Evolutionary conservation across 177 flowering plant species (phyloP), one percentile per base, ranked within the genome.

Genomic region (Vitis hybrid): DNA sequence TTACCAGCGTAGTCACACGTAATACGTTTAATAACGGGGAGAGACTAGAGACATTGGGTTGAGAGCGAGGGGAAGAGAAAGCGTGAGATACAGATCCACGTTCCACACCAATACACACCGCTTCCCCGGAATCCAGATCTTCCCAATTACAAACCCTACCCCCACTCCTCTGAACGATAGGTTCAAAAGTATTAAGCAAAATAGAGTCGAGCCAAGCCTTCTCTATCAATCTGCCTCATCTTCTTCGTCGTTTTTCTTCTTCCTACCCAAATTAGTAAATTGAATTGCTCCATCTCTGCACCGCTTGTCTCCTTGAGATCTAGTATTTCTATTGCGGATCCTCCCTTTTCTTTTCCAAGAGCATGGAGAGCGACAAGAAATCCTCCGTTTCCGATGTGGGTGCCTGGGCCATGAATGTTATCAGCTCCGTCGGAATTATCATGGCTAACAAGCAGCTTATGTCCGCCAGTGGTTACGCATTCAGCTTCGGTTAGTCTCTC

Each of bases 381-480:
- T 39, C 84, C 26, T 71, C 87, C 4, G 91, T 91, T 2, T 91
- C 98, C 2, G 89, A 93, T 75, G 86, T 93, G 8, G 97, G 98
- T 15, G 97, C 98, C 0, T 93, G 98, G 98, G 94, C 83, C 8
- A 93, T 91, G 97, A 93, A 93, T 67, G 84, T 91, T 15, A 34
- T 91, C 51, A 93, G 97, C 68, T 93, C 98, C 30, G 98, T 93
- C 8, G 98, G 97, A 32, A 83, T 91, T 66, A 93, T 93, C 73
- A 93, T 93, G 97, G 97, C 97, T 61, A 93, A 93, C 74, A 93
- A 93, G 83, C 92, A 91, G 78, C 96, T 93, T 76, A 89, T 93
- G 98, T 91, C 98, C 10, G 15, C 88, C 60, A 72, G 60, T 63
- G 97, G 98, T 62, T 89, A 85, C 60, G 89, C 79, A 60, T 93